Base-by-base conservation (phyloP, 768 basidiomycete species). In the Amanita phalloides region DNA sequence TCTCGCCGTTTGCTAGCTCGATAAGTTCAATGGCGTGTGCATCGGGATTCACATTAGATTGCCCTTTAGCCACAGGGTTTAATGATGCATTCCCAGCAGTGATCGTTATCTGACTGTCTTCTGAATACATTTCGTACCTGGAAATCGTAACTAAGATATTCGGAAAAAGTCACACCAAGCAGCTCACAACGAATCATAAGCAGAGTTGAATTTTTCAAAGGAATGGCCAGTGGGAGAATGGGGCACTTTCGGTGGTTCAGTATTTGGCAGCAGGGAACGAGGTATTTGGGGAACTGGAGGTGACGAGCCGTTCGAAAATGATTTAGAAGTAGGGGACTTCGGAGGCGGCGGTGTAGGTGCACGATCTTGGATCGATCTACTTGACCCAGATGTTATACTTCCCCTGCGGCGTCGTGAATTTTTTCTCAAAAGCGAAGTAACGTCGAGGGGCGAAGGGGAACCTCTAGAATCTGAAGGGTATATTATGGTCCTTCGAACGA, bases 321-420 rank as follows among this genome's bases (percentile, higher is more conserved):
- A 78, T 55, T 75, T 76, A 30, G 65, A 56, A 17, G 68, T 64
- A 44, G 73, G 70, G 4, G 77, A 68, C 56, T 78, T 78, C 11
- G 85, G 81, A 30, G 90, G 90, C 14, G 89, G 90, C n/a, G 89
- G 89, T 6, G 90, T 91, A 9, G 88, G 89, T 10, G 71, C 84
- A 48, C 89, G 84, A 57, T 91, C 90, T 57, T 86, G 82, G 26
- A 90, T 72, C 39, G 89, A 90, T 52, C 83, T 81, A 57, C 68
- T 78, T 0, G 88, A 90, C 14, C 73, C 68, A 10, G 78, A 81
- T 13, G 66, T 65, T 9, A 74, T 71, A 56, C 89, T 86, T 14
- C 73, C 72, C 49, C 85, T 76, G 37, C 82, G 80, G 42, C 82
- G 79, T 45, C 78, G 78, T 21, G 69, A 76, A 25, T 72, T 70